phyloP scores from a whole-genome alignment of 2,329 filamentous ascomycete genomes.

The Aschersonia sp. region DNA sequence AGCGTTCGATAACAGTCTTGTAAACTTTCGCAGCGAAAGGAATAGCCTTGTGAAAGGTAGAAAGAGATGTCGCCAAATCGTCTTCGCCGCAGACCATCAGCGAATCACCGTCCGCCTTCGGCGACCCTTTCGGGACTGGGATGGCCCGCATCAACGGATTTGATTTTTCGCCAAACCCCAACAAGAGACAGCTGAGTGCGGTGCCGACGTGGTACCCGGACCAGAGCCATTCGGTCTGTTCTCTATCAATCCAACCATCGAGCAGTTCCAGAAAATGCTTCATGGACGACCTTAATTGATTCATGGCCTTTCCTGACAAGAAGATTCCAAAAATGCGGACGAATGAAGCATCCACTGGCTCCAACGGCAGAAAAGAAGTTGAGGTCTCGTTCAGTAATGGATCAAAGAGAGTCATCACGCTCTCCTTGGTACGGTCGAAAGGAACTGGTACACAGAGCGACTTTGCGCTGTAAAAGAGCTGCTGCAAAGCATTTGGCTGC shows the following conservation, averaged over 20 bases:
- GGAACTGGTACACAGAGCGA: constrained; percentile 53
- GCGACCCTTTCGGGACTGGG: constrained; percentile 10
- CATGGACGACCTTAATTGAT: constrained; percentile 29
- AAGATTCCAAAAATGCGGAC: constrained; percentile 51
- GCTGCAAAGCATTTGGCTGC: constrained; percentile 51
- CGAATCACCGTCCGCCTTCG: constrained; percentile 13
- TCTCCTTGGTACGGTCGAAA: constrained; percentile 54
- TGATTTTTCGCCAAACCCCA: constrained; percentile 21
- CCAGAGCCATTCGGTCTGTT: constrained; percentile 35
- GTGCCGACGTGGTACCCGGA: constrained; percentile 24
- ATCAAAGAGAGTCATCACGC: constrained; percentile 54
- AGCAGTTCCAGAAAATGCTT: constrained; percentile 37
- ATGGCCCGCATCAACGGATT: constrained; percentile 31
- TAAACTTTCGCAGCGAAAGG: constrained; percentile 29
- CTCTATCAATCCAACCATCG: constrained; percentile 38
- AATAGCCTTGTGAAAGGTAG: constrained; percentile 20
- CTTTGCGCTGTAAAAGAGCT: constrained; percentile 60
- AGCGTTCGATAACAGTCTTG: constrained; percentile 31
- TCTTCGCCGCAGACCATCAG: constrained; percentile 10
- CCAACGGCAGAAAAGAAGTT: constrained; percentile 16
- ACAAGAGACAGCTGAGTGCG: constrained; percentile 14
- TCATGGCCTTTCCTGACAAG: constrained; percentile 35
- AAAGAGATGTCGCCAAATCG: constrained; percentile 6
- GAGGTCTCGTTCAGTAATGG: constrained; percentile 28
- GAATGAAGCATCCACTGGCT: constrained; percentile 39